Conservation (phyloP, 2,329 filamentous ascomycete genomes). For the Nemania diffusa region DNA sequence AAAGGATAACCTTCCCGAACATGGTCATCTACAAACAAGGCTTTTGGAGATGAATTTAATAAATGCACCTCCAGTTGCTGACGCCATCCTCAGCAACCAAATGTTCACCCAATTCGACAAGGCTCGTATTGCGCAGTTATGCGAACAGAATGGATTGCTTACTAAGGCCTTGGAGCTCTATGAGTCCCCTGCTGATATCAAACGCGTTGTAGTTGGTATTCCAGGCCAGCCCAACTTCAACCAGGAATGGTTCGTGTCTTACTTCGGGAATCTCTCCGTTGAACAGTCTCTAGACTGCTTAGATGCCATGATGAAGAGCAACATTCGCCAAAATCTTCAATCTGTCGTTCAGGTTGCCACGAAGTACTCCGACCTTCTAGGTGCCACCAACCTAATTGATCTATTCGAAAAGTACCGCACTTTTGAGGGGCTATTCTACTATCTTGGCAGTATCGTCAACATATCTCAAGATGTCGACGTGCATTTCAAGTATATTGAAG, state of each 20-base stretch:
- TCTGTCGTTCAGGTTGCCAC: slow-evolving; percentile 95
- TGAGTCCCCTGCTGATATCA: slow-evolving; percentile 88
- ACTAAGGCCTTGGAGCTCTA: slow-evolving; percentile 94
- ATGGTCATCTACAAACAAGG: slow-evolving; percentile 91
- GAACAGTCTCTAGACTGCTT: slow-evolving; percentile 94
- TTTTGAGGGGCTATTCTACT: slow-evolving; percentile 96
- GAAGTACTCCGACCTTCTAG: slow-evolving; percentile 96
- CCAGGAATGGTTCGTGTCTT: slow-evolving; percentile 89
- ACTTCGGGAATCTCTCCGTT: slow-evolving; percentile 93
- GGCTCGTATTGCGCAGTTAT: slow-evolving; percentile 85
- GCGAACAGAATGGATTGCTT: slow-evolving; percentile 88
- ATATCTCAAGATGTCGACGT: slow-evolving; percentile 95
- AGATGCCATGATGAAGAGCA: slow-evolving; percentile 94
- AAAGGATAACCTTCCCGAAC: slow-evolving; percentile 93
- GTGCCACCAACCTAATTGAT: slow-evolving; percentile 86
- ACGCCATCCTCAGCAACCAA: slow-evolving; percentile 96
- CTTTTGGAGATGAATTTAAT: slow-evolving; percentile 97
- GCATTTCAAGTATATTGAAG: slow-evolving; percentile 99
- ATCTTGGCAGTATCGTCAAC: slow-evolving; percentile 97
- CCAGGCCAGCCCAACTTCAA: slow-evolving; percentile 85
- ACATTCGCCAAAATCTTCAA: slow-evolving; percentile 97
- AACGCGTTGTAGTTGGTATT: slow-evolving; percentile 88
- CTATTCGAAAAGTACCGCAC: slow-evolving; percentile 98
- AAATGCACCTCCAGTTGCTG: slow-evolving; percentile 96
- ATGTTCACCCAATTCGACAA: slow-evolving; percentile 99